Percentiles rank a stretch among this genome's conserved stretches.
phyloP scores from a whole-genome alignment of 2,329 filamentous ascomycete genomes.

The Blumeriella jaapii region DNA sequence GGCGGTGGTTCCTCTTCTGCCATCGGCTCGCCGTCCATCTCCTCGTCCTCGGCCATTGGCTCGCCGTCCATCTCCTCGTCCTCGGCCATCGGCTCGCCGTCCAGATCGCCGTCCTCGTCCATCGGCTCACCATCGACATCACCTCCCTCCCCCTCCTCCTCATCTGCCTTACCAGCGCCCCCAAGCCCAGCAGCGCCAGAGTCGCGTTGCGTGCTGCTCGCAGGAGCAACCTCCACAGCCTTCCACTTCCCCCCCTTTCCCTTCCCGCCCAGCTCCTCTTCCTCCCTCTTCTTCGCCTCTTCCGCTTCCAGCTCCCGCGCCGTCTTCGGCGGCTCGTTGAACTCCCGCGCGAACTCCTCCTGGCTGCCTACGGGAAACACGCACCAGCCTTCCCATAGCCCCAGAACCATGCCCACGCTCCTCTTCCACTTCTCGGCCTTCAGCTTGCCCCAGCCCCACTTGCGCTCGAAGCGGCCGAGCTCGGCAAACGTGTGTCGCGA shows the following conservation, averaged over 20 bases:
- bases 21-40: conserved; percentile 44
- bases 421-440: conserved; percentile 56
- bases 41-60: conserved; percentile 28
- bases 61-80: conserved; percentile 30
- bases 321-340: conserved; percentile 56
- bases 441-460: conserved; percentile 53
- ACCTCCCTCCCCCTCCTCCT: conserved; percentile 39
- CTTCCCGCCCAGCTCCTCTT: conserved; percentile 20
- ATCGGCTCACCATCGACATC: conserved; percentile 33
- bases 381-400: conserved; percentile 55
- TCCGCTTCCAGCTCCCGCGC: conserved; percentile 29
- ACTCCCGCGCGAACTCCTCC: conserved; percentile 56
- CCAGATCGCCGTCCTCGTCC: conserved; percentile 35
- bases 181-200: conserved; percentile 22
- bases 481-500: conserved; percentile 48
- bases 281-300: conserved; percentile 26
- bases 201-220: conserved; percentile 20
- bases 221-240: conserved; percentile 27
- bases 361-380: conserved; percentile 66
- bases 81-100: conserved; percentile 29
- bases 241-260: conserved; percentile 27
- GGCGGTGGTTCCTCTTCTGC: conserved; percentile 31
- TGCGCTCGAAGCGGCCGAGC: conserved; percentile 50
- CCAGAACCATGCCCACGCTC: conserved; percentile 43
- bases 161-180: conserved; percentile 34